Base-by-base conservation (phyloP, 148 eudicot genomes). In the Pharnaceum exiguum region DNA sequence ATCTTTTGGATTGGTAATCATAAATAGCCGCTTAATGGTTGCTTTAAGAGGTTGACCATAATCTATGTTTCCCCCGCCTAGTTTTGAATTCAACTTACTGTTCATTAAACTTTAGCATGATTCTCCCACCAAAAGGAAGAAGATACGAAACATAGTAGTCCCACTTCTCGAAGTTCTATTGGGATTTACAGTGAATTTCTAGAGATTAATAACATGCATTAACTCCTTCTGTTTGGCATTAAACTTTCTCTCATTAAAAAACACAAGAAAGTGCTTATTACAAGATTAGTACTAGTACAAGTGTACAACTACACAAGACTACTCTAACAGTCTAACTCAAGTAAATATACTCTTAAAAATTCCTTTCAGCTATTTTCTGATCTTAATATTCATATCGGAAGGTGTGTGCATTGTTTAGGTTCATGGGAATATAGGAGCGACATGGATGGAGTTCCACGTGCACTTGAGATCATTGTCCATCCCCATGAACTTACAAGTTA, bases 391-490 rank as follows among this genome's bases (percentile, higher is more conserved):
- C 22, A 42, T 63, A 35, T 48, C 49, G 58, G 58, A 46, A 53
- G 61, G 27, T 53, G 62, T 46, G 68, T 62, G 38, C 51, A 63
- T n/a, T 56, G 46, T 56, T 54, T 62, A 25, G 59, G 44, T 40
- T 49, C 18, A 40, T 29, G 68, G 63, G 49, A 65, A n/a, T n/a
- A n/a, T n/a, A 56, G 44, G 25, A 71, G 72, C 65, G 56, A 65
- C 86, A 69, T 46, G 51, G 51, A 70, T 42, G 68, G 80, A 72
- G 50, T 57, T 67, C 71, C 91, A 87, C 80, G 82, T 79, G 95
- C 73, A 67, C 47, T 61, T 36, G 43, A 73, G 74, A 76, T 73
- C 77, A 69, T 60, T 71, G 86, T 77, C 70, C 65, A 75, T 79
- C 75, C 74, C 81, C 71, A 73, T 68, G 55, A 60, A 73, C 51